Evolutionary conservation across 2,329 filamentous ascomycete genomes (phyloP).

Genomic region (Fusarium lateritium): DNA sequence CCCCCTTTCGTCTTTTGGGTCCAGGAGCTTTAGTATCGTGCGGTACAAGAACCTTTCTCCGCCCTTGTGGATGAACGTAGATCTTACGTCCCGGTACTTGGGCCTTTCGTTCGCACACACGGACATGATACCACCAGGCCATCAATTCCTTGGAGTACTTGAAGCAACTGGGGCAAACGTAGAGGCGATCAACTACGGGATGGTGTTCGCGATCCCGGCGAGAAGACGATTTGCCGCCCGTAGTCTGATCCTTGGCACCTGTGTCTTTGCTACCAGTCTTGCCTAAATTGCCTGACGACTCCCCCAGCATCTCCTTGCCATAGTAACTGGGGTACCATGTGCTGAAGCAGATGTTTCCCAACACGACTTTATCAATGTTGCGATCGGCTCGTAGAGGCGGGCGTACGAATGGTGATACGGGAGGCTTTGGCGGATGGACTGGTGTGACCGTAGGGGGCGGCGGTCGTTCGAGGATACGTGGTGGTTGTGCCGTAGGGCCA

Average conservation of each 20-base stretch:
- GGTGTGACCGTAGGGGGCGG: constrained; percentile 52
- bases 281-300: constrained; percentile 55
- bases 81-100: constrained; percentile 78
- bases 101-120: constrained; percentile 67
- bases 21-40: constrained; percentile 52
- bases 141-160: constrained; percentile 82
- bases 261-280: constrained; percentile 51
- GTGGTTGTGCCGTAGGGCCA: constrained; percentile 52
- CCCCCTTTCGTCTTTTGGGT: constrained; percentile 57
- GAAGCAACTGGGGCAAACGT: constrained; percentile 94
- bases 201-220: constrained; percentile 55
- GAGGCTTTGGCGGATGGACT: constrained; percentile 55
- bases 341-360: constrained; percentile 86
- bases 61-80: constrained; percentile 73
- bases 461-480: constrained; percentile 51
- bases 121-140: constrained; percentile 71
- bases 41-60: constrained; percentile 57
- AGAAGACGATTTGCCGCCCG: constrained; percentile 48
- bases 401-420: constrained; percentile 48
- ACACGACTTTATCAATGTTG: constrained; percentile 88
- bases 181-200: constrained; percentile 76
- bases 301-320: constrained; percentile 76
- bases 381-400: constrained; percentile 68
- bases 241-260: constrained; percentile 47
- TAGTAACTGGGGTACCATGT: constrained; percentile 97